Evolutionary conservation across 768 basidiomycete genomes (phyloP), one percentile per base, ranked within the genome.

Genomic region (Daedaleopsis sinensis): DNA sequence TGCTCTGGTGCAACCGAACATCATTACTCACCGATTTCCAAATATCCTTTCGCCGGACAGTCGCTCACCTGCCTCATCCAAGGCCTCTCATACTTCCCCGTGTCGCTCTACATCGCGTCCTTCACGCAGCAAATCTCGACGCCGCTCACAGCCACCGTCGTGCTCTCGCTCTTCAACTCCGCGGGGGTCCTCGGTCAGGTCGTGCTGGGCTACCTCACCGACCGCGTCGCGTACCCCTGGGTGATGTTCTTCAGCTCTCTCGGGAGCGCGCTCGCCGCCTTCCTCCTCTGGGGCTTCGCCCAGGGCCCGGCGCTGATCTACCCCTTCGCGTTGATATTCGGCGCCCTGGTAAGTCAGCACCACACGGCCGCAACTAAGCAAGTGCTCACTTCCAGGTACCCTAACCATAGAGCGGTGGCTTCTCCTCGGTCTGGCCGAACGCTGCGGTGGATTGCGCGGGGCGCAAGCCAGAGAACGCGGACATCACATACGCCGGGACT

Each of bases 91-190:
- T 69, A 66, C 55, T 68, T 68, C 63, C 66, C 67, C 23, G 70
- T 65, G 11, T 71, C 68, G 42, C 64, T 69, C n/a, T 69, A 71
- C 57, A 69, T 68, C 35, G 65, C 70, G n/a, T 49, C 65, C 5
- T 71, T 69, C 64, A 58, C 63, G n/a, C 65, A 62, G 24, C 42
- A 61, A 15, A 58, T 68, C 16, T 53, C 65, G 10, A 67, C 67
- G 11, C 67, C 65, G 37, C 62, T 67, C 12, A 63, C 65, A 19
- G 68, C 68, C 11, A 67, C 68, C 5, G 46, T 68, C 55, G 70
- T 61, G 5, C 64, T 71, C 36, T 66, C 68, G 18, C 57, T 68
- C 43, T 71, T 69, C 67, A 71, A 69, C 55, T 63, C 64, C 16
- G 51, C 67, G 5, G 65, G 62, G 21, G 66, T 67, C 58, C 55